phyloP scores from a whole-genome alignment of 2,329 filamentous ascomycete species.

The Beauveria pseudobassiana region DNA sequence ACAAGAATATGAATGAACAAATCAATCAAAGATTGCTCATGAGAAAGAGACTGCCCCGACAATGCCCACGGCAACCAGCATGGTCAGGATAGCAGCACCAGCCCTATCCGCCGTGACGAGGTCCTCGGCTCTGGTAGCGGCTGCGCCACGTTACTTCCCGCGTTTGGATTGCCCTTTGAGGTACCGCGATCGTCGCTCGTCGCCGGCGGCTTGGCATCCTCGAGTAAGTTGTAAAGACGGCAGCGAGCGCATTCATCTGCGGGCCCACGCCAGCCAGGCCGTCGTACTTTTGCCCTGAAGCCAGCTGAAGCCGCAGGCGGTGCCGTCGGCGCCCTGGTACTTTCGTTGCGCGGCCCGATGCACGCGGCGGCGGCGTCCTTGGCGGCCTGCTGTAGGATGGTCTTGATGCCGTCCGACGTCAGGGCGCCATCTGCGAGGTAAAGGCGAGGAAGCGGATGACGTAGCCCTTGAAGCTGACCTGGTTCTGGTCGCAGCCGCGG shows the following conservation, averaged over 20 bases:
- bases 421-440: slow-evolving; percentile 48
- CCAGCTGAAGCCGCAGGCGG: slow-evolving; percentile 64
- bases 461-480: slow-evolving; percentile 71
- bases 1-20: neutral
- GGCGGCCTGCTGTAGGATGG: slow-evolving; percentile 43
- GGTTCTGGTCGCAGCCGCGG: slow-evolving; percentile 48
- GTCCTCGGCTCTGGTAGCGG: slow-evolving; percentile 18
- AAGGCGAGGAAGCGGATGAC: slow-evolving; percentile 58
- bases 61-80: slow-evolving; percentile 39
- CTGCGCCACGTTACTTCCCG: slow-evolving; percentile 28
- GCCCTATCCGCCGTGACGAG: slow-evolving; percentile 44
- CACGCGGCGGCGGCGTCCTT: slow-evolving; percentile 45
- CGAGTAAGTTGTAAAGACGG: slow-evolving; percentile 53
- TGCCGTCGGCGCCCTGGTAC: slow-evolving; percentile 46
- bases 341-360: slow-evolving; percentile 34
- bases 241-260: slow-evolving; percentile 60
- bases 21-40: slow-evolving; percentile 24
- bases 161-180: slow-evolving; percentile 42
- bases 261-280: slow-evolving; percentile 55
- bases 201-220: slow-evolving; percentile 34
- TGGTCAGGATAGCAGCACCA: slow-evolving; percentile 49
- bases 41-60: slow-evolving; percentile 43
- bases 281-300: slow-evolving; percentile 47
- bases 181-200: slow-evolving; percentile 53
- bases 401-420: slow-evolving; percentile 41